A percentile compares a stretch with the other conserved stretches of the same genome.
Evolutionary conservation across 306 rosid species (phyloP).

Genomic region (Begonia loranthoides): DNA sequence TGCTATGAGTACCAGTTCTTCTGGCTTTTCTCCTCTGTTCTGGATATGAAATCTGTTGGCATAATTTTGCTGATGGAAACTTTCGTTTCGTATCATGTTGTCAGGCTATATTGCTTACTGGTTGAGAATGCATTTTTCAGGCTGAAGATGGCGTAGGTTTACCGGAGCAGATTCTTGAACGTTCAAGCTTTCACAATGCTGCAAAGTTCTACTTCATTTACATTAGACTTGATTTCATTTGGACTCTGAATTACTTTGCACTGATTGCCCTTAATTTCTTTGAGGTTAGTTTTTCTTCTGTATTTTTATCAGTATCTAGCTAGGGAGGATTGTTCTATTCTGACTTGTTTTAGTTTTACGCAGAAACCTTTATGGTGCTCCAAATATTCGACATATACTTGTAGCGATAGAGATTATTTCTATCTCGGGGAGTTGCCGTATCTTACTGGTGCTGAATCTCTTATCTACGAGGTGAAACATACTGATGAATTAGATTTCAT

Average conservation of each 20-base stretch:
- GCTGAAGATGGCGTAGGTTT: conserved; percentile 91
- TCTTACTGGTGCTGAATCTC: conserved; percentile 48
- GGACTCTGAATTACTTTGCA: conserved; percentile 67
- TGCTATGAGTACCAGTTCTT: no score
- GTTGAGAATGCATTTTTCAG: conserved; percentile 39
- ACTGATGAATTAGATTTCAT: no score
- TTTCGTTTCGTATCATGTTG: not conserved
- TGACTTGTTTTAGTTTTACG: conserved; percentile 10
- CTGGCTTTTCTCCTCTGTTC: no score
- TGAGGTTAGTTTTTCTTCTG: conserved; percentile 45
- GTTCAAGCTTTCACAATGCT: conserved; percentile 50
- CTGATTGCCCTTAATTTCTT: conserved; percentile 66
- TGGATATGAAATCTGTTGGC: not conserved
- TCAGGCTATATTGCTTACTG: not conserved
- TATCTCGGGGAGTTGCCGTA: conserved; percentile 88
- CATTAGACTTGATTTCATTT: conserved; percentile 27
- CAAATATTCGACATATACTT: conserved; percentile 29
- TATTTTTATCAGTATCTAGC: not conserved
- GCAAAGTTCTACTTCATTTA: conserved; percentile 57
- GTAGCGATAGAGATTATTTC: conserved; percentile 70
- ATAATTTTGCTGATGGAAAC: not conserved
- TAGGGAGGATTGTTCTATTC: not conserved
- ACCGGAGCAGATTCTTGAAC: conserved; percentile 80
- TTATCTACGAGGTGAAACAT: conserved; percentile 66
- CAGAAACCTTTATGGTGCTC: conserved; percentile 95